Percentiles rank a stretch among this genome's conserved stretches.
phyloP scores from a whole-genome alignment of 2,329 filamentous ascomycete species.

The Chaetomium globosum region DNA sequence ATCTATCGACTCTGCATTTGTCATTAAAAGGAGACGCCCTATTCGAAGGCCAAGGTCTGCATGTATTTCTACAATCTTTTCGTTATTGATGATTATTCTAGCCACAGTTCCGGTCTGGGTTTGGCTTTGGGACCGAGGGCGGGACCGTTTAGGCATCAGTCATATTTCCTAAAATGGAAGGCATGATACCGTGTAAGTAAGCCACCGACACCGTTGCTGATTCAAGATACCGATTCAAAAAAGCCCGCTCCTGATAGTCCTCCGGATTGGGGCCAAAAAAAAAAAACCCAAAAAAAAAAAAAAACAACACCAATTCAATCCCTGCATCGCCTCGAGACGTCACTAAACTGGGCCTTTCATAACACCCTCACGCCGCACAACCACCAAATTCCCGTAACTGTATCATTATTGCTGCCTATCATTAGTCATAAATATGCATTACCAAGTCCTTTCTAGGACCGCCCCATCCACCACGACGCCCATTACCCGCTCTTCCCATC shows the following conservation, averaged over 20 bases:
- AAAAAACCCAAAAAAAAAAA: no score
- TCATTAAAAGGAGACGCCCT: neutral
- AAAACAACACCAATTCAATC: no score
- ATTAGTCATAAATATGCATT: slow-evolving; percentile 7
- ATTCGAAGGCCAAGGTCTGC: neutral
- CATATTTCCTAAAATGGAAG: slow-evolving; percentile 12
- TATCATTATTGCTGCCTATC: slow-evolving; percentile 15
- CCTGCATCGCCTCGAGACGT: no score
- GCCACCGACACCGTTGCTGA: neutral
- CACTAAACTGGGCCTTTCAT: no score
- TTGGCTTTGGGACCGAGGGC: neutral
- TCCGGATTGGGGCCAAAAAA: neutral
- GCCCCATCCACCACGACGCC: neutral
- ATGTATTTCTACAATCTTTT: neutral
- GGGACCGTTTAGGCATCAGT: neutral
- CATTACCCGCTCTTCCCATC: neutral
- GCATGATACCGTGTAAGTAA: slow-evolving; percentile 14
- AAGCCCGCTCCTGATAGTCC: neutral
- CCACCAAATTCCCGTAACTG: neutral
- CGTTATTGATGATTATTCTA: neutral
- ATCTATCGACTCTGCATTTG: no score
- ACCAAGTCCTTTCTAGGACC: neutral
- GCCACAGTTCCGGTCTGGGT: neutral
- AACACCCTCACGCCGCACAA: neutral
- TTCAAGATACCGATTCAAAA: neutral